Evolutionary conservation across 176 grass and related monocot genomes (phyloP).

Genomic region (Zoysia pacifica): DNA sequence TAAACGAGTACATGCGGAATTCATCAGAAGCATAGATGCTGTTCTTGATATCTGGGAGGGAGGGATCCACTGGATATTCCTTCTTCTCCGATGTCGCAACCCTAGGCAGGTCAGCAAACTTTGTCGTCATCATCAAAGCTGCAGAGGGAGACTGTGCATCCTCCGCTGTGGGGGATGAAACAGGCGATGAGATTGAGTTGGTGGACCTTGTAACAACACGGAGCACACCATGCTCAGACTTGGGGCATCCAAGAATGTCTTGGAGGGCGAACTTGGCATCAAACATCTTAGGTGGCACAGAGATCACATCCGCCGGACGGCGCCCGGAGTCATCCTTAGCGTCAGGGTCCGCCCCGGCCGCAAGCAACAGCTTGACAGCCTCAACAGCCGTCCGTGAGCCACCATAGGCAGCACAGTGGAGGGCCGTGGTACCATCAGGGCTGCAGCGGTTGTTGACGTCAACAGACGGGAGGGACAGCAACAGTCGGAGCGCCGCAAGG

Average conservation of each 20-base stretch:
- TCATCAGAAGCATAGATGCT: constrained; percentile 76
- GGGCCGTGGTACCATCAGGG: constrained; percentile 60
- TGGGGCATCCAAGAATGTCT: constrained; percentile 50
- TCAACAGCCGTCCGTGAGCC: constrained; percentile 54
- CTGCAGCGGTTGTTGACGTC: constrained; percentile 57
- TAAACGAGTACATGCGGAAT: constrained; percentile 91
- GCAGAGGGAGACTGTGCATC: constrained; percentile 52
- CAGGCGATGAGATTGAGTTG: constrained; percentile 39
- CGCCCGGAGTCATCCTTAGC: constrained; percentile 45
- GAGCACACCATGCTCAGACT: constrained; percentile 38
- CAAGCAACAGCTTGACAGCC: constrained; percentile 54
- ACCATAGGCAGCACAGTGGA: constrained; percentile 79
- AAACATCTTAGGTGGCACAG: constrained; percentile 47
- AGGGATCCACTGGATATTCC: constrained; percentile 76
- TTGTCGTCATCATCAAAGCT: constrained; percentile 44
- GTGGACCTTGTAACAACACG: constrained; percentile 46
- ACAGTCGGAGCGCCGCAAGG: constrained; percentile 44
- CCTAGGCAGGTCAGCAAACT: constrained; percentile 58
- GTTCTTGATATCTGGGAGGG: constrained; percentile 85
- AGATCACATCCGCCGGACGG: constrained; percentile 70
- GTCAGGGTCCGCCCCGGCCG: constrained; percentile 45
- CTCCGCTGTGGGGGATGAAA: constrained; percentile 49
- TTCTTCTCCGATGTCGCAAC: constrained; percentile 60
- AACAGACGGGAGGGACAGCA: constrained; percentile 58
- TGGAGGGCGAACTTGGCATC: constrained; percentile 59